Conservation (phyloP, 257 asterid genomes). For the Scutellaria baicalensis region DNA sequence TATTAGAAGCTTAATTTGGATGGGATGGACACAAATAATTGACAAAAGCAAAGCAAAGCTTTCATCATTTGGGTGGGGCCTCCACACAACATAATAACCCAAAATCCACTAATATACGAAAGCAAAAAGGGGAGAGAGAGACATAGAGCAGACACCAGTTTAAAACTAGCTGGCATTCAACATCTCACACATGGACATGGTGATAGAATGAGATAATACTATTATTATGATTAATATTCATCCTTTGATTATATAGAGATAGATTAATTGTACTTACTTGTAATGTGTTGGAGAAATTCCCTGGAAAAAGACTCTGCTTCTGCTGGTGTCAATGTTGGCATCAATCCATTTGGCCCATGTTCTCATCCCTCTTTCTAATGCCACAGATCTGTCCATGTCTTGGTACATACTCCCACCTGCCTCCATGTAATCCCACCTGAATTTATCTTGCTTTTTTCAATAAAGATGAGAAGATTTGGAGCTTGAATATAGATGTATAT, state of each 20-base stretch:
- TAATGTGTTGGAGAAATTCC: slow-evolving; percentile 91
- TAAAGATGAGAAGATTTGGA: not conserved
- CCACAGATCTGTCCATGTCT: slow-evolving; percentile 76
- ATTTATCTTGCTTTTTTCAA: no score
- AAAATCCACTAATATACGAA: slow-evolving; percentile 2
- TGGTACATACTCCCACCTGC: slow-evolving; percentile 50
- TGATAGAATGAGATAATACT: no score
- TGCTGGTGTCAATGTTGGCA: slow-evolving; percentile 45
- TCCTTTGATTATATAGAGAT: no score
- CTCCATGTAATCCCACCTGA: slow-evolving; percentile 95
- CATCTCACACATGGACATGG: no score
- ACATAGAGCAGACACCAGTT: slow-evolving; percentile 5
- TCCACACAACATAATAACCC: not conserved
- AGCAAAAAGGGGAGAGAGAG: slow-evolving; percentile 19
- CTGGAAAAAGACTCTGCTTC: slow-evolving; percentile 71
- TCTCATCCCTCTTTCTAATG: slow-evolving; percentile 65
- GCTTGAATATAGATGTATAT: no score
- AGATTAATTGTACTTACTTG: slow-evolving; percentile 37
- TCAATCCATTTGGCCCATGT: slow-evolving; percentile 97
- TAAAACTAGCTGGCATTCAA: slow-evolving; percentile 28
- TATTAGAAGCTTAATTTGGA: no score
- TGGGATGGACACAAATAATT: no score
- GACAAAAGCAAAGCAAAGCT: not conserved
- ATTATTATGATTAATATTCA: no score
- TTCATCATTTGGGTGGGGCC: not conserved